Evolutionary conservation across 2,329 filamentous ascomycete species (phyloP).

Genomic region (Penicillium sclerotigenum): DNA sequence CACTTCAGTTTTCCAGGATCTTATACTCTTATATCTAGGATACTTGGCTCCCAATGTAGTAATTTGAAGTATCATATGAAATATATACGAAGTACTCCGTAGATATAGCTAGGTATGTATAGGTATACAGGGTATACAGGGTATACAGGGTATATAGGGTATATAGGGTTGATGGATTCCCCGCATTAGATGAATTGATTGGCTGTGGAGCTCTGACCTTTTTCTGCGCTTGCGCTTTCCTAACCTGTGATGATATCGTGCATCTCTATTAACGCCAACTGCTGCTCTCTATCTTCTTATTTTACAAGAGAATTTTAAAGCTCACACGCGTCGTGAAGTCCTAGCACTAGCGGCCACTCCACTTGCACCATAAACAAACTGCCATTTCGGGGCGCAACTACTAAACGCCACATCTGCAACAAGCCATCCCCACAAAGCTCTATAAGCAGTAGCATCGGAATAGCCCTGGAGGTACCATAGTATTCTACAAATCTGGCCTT

Average conservation of each 20-base stretch:
- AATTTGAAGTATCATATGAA: not conserved
- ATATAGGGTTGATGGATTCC: not conserved
- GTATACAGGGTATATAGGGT: too few species aligned
- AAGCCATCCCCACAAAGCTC: not conserved
- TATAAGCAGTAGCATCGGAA: not conserved
- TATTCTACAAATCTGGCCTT: not conserved
- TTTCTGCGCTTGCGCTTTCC: not conserved
- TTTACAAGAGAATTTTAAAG: not conserved
- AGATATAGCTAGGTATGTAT: too few species aligned
- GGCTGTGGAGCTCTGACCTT: slow-evolving; percentile 12
- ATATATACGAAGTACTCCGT: too few species aligned
- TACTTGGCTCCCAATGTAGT: not conserved
- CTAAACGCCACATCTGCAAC: not conserved
- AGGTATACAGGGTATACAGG: too few species aligned
- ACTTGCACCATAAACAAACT: not conserved
- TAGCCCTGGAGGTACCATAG: not conserved
- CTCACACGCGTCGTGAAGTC: not conserved
- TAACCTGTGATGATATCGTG: not conserved
- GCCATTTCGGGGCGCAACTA: not conserved
- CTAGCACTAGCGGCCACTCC: not conserved
- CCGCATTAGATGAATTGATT: slow-evolving; percentile 14
- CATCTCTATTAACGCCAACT: not conserved
- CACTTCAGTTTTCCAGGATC: too few species aligned
- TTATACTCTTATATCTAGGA: not conserved
- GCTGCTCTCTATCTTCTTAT: not conserved